These are phyloP conservation scores for Leishmania amazonensis DNA, from an alignment of 208 protist species.

Conservation along the genomic window DNA sequence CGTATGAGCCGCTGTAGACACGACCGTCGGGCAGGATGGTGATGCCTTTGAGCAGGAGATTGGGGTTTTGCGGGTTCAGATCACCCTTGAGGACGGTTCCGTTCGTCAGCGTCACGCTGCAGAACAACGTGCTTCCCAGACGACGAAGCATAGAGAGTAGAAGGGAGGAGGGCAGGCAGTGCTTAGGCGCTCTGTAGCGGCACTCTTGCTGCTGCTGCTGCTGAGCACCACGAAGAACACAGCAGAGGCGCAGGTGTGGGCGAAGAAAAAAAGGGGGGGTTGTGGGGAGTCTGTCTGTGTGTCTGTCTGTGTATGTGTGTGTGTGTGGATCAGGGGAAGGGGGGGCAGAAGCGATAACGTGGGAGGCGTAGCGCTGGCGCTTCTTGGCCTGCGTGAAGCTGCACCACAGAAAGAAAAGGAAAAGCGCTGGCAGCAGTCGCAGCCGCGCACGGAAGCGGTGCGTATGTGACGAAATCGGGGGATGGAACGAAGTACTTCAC, in stretches of 20 bases:
- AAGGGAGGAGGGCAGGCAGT: neutral
- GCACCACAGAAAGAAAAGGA: neutral
- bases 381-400: neutral
- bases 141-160: constrained; percentile 30
- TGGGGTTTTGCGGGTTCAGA: constrained; percentile 51
- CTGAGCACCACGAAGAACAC: neutral
- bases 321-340: no score
- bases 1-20: constrained; percentile 76
- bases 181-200: neutral
- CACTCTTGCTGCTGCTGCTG: neutral
- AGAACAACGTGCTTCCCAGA: constrained; percentile 23
- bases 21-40: constrained; percentile 80
- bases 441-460: neutral
- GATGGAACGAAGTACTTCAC: neutral
- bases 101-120: constrained; percentile 59
- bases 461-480: neutral
- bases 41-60: constrained; percentile 61
- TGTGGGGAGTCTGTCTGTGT: no score
- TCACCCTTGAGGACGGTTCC: constrained; percentile 73
- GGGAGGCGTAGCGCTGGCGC: neutral
- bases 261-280: neutral
- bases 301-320: no score
- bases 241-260: neutral
- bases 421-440: neutral
- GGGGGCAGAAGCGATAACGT: neutral